Base-by-base conservation (phyloP, 176 grass and related monocot genomes). In the Aegilops speltoides region DNA sequence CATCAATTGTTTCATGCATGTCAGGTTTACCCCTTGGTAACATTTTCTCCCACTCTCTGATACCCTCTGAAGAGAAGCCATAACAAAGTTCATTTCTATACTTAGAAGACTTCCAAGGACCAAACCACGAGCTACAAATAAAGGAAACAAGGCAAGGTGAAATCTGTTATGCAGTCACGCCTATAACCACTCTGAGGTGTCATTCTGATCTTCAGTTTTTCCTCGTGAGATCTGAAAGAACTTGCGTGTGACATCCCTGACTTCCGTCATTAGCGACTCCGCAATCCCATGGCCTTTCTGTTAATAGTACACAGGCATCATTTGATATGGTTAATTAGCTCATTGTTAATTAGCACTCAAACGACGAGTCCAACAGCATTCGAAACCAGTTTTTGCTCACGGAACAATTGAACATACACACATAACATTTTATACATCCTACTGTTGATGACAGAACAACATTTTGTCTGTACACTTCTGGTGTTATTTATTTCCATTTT, bases 1-100 rank as follows among this genome's bases (percentile, higher is more conserved):
- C 96, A 94, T 96, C 96, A 69, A 98, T 95, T 24, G 93, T 93
- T 92, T 98, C 96, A 19, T 98, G 96, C 96, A 96, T 96, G 34
- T 98, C 92, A 81, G 79, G 93, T 73, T 94, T 96, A 40, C n/a
- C 93, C 96, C 59, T 92, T 92, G 24, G 93, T 96, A 83, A 98
- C 25, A 87, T 96, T 95, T 95, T 91, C 90, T 8, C 91, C 96
- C 11, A 98, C 33, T 67, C 83, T 88, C 75, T 98, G 91, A 62
- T 98, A 98, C 8, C 96, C 96, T 91, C 96, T 34, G 33, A 34
- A 33, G 5, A 33, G n/a, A n/a, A n/a, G n/a, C 43, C 11, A 19
- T 73, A 70, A 76, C 26, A 89, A 87, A 28, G 13, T 65, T 61
- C 5, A 69, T 61, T 40, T 86, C 2, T 4, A 50, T 20, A 50